These are phyloP conservation scores for Ceratobasidium theobromae DNA, from an alignment of 1,284 basidiomycete species.

Conservation along the genomic window DNA sequence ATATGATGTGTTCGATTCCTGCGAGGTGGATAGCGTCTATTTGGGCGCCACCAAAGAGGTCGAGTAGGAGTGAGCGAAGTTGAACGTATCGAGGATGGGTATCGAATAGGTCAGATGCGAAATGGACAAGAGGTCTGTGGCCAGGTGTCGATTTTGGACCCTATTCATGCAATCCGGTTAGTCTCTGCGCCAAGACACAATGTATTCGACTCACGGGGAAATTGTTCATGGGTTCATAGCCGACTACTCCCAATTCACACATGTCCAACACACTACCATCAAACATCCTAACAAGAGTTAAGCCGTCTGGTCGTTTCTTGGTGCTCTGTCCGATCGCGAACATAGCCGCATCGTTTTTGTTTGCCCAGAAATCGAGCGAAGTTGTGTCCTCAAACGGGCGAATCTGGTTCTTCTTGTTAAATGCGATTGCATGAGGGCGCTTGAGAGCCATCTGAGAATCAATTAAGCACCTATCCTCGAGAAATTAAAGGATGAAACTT, in stretches of 20 bases:
- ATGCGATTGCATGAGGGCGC: slow-evolving; percentile 84
- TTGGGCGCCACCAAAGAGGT: slow-evolving; percentile 83
- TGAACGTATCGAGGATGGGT: slow-evolving; percentile 88
- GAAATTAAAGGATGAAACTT: slow-evolving; percentile 42
- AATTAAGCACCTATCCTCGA: background rate
- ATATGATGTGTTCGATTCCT: slow-evolving; percentile 91
- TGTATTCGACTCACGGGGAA: slow-evolving; percentile 82
- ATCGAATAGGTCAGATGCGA: slow-evolving; percentile 91
- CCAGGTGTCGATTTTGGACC: slow-evolving; percentile 86
- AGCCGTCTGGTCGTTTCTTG: slow-evolving; percentile 91
- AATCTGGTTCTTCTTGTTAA: slow-evolving; percentile 92
- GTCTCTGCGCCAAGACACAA: too few species aligned
- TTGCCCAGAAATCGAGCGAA: slow-evolving; percentile 89
- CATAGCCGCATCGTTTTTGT: slow-evolving; percentile 93
- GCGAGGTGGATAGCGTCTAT: slow-evolving; percentile 82
- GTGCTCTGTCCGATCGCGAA: slow-evolving; percentile 90
- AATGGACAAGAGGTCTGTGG: slow-evolving; percentile 93
- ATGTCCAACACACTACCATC: slow-evolving; percentile 89
- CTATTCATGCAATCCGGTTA: too few species aligned
- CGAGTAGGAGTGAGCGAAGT: slow-evolving; percentile 88
- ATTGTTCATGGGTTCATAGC: slow-evolving; percentile 72
- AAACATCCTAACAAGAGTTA: slow-evolving; percentile 87
- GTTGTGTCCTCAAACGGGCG: slow-evolving; percentile 83
- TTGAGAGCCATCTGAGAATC: slow-evolving; percentile 80
- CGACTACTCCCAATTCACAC: slow-evolving; percentile 89